These are phyloP conservation scores for Rhizopogon salebrosus DNA, from an alignment of 768 basidiomycete species.

Conservation along the genomic window DNA sequence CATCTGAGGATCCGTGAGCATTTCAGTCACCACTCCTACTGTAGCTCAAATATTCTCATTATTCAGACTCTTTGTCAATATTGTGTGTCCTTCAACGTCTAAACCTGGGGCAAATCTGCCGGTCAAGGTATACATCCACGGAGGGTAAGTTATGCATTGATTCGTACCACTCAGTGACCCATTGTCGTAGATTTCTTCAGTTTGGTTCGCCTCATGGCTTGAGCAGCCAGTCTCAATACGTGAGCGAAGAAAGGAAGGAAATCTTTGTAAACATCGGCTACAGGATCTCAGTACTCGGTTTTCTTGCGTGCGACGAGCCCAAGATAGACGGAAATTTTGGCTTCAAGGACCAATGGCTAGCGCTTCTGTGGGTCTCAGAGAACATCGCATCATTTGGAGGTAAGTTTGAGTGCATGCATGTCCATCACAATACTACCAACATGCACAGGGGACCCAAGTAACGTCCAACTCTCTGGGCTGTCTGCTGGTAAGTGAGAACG, in stretches of 20 bases:
- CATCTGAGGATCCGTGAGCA: conserved; percentile 66
- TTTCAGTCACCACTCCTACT: not conserved
- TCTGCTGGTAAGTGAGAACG: conserved; percentile 50
- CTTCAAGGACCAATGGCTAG: conserved; percentile 82
- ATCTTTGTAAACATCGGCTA: conserved; percentile 78
- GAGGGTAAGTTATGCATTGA: conserved; percentile 45
- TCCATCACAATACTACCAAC: not conserved
- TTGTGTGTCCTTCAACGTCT: conserved; percentile 47
- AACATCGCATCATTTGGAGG: conserved; percentile 72
- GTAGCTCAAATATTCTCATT: not conserved
- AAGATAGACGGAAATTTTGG: conserved; percentile 69
- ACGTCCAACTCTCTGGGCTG: conserved; percentile 62
- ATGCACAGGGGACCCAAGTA: conserved; percentile 47
- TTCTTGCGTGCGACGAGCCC: conserved; percentile 62
- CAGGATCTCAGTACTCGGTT: conserved; percentile 72
- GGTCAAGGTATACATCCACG: conserved; percentile 74
- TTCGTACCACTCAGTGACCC: not conserved
- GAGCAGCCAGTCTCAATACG: conserved; percentile 58
- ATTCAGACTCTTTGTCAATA: conserved; percentile 58
- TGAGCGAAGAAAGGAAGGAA: conserved; percentile 57
- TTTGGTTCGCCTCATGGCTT: conserved; percentile 71
- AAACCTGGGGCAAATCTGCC: conserved; percentile 43
- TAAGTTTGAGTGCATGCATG: conserved; percentile 19
- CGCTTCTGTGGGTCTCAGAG: conserved; percentile 63
- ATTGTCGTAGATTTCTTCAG: conserved; percentile 56